phyloP scores from a whole-genome alignment of 1,284 basidiomycete genomes.

The Ganoderma multipileum region DNA sequence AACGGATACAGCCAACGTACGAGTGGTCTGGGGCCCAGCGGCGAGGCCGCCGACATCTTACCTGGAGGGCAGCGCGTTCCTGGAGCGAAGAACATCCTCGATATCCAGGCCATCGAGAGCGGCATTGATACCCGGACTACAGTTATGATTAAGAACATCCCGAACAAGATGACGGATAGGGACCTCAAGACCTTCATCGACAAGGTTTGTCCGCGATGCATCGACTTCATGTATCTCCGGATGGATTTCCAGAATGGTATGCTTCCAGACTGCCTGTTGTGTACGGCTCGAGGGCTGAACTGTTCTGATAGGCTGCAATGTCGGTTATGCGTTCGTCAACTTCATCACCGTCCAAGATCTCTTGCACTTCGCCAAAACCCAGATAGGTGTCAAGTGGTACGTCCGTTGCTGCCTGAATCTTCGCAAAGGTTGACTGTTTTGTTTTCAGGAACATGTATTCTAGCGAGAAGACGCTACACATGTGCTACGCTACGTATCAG shows the following conservation, averaged over 20 bases:
- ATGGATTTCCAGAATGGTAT: slow-evolving; percentile 84
- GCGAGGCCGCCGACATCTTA: background rate
- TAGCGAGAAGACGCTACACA: slow-evolving; percentile 85
- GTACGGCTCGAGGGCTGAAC: slow-evolving; percentile 1
- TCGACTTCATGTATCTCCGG: slow-evolving; percentile 86
- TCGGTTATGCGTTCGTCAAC: slow-evolving; percentile 89
- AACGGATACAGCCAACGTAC: slow-evolving; percentile 6
- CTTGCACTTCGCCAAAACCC: slow-evolving; percentile 72
- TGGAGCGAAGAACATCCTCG: slow-evolving; percentile 71
- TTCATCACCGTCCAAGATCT: slow-evolving; percentile 82
- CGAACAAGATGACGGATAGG: slow-evolving; percentile 85
- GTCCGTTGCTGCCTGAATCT: slow-evolving; percentile 21
- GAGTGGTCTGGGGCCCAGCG: background rate
- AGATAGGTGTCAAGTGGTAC: slow-evolving; percentile 81
- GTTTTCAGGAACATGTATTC: slow-evolving; percentile 83
- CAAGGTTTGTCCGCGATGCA: slow-evolving; percentile 68
- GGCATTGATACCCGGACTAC: slow-evolving; percentile 85
- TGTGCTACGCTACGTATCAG: slow-evolving; percentile 90
- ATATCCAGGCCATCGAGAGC: slow-evolving; percentile 72
- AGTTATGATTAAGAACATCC: slow-evolving; percentile 89
- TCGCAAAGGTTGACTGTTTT: slow-evolving; percentile 33
- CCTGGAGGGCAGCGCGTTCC: slow-evolving; percentile 27
- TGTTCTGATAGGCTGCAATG: slow-evolving; percentile 71
- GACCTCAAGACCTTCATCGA: slow-evolving; percentile 76
- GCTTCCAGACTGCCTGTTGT: slow-evolving; percentile 27